Evolutionary conservation across 768 basidiomycete genomes (phyloP).

Genomic region (Collybiopsis luxurians): DNA sequence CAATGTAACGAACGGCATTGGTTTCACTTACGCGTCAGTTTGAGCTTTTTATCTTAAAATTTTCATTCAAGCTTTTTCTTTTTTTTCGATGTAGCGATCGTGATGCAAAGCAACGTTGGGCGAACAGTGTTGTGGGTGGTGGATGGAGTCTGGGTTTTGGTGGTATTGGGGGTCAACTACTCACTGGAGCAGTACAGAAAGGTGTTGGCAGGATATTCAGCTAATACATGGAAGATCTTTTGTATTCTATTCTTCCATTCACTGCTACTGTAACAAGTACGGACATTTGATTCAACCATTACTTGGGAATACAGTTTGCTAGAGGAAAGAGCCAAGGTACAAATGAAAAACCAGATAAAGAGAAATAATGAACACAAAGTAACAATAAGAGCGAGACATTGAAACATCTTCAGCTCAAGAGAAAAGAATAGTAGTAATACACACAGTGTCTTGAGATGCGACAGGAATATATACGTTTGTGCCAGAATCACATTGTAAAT

Average conservation of each 20-base stretch:
- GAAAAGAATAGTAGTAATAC: slow-evolving; percentile 5
- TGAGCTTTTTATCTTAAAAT: not conserved
- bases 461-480: not conserved
- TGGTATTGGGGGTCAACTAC: slow-evolving; percentile 80
- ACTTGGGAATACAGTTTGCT: slow-evolving; percentile 27
- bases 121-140: slow-evolving; percentile 65
- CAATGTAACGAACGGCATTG: slow-evolving; percentile 93
- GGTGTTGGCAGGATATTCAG: slow-evolving; percentile 78
- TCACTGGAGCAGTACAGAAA: slow-evolving; percentile 80
- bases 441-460: not conserved
- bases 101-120: slow-evolving; percentile 93
- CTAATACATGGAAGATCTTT: slow-evolving; percentile 21
- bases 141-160: slow-evolving; percentile 74
- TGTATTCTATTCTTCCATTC: not conserved
- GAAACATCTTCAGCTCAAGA: not conserved
- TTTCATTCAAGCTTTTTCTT: not conserved
- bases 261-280: too few species aligned
- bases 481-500: not conserved
- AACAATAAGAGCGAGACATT: slow-evolving; percentile 11
- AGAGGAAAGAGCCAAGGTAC: slow-evolving; percentile 14
- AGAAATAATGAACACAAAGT: slow-evolving; percentile 23
- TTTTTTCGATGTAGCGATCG: slow-evolving; percentile 57
- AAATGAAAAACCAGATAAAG: slow-evolving; percentile 13
- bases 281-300: too few species aligned
- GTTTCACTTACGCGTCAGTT: slow-evolving; percentile 91